Evolutionary conservation across 2,329 filamentous ascomycete genomes (phyloP), one percentile per base, ranked within the genome.

Genomic region (Orbilia oligospora): DNA sequence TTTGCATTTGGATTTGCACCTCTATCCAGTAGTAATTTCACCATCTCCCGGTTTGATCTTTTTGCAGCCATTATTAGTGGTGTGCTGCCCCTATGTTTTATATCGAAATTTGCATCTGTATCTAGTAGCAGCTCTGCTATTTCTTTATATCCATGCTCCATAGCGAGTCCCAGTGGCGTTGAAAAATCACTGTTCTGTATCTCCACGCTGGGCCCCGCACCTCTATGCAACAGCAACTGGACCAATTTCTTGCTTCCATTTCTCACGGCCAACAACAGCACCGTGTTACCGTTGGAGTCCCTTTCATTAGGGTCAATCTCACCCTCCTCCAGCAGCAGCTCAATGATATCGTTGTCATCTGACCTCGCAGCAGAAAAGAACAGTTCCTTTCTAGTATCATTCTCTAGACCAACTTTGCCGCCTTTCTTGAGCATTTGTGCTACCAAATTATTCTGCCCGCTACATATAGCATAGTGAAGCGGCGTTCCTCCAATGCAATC

Each of bases 391-490:
- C 24, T 56, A n/a, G 46, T 18, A 16, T 4, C 22, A 49, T 22
- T 1, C 46, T 24, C 46, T 10, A 9, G 14, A 10, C 18, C 20
- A 6, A 49, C 20, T 24, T 49, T 6, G 46, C 12, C 9, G 20
- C 20, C 46, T 41, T n/a, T 38, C 18, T 67, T 48, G n/a, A 53
- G 24, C 16, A 67, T 22, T 27, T 27, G 14, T 14, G 18, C 38
- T 4, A 24, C 22, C 20, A 68, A 36, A 2, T 41, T 20, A 14
- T 56, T 33, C 20, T 48, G 20, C 30, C 22, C 20, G 9, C 22
- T 36, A 14, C 12, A 72, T 22, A 72, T 36, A 3, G 58, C 48
- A 49, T 72, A 72, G 10, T 46, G 48, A 5, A 72, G 61, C 16
- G 69, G 69, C 0, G 58, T 72, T 12, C 22, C 69, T 9, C 36